These are phyloP conservation scores for Globisporangium rhizosaccharum DNA, from an alignment of 352 stramenopile genomes.

Conservation along the genomic window DNA sequence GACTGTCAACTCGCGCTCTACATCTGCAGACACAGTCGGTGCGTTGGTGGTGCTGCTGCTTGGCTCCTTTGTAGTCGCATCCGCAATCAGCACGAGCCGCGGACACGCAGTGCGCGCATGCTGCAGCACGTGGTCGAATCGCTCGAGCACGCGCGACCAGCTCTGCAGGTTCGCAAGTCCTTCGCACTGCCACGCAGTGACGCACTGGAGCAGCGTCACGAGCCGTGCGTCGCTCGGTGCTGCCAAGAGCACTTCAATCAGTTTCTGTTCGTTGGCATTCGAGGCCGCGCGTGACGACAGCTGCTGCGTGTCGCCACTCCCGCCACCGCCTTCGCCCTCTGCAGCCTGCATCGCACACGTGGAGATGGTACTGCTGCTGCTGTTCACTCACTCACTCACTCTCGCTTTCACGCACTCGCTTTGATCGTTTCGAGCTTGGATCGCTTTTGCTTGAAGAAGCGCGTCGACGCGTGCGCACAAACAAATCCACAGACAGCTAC, in stretches of 20 bases:
- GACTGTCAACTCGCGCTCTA: conserved; percentile 40
- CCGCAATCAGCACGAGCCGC: conserved; percentile 33
- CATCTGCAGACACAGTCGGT: conserved; percentile 6
- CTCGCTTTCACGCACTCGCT: too few species aligned
- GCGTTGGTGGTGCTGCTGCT: conserved; percentile 14
- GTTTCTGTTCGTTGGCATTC: conserved; percentile 38
- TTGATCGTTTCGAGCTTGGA: too few species aligned
- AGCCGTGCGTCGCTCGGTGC: conserved; percentile 34
- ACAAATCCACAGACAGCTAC: too few species aligned
- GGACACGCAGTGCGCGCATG: conserved; percentile 34
- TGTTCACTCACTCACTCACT: too few species aligned
- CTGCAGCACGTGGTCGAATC: conserved; percentile 44
- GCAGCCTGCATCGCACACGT: too few species aligned
- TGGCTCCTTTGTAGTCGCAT: conserved; percentile 5
- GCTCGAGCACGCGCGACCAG: conserved; percentile 55
- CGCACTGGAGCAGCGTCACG: conserved; percentile 50
- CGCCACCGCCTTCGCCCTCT: too few species aligned
- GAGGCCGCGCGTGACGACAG: too few species aligned
- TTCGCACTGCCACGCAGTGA: conserved; percentile 78
- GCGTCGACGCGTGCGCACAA: too few species aligned
- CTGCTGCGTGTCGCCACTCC: too few species aligned
- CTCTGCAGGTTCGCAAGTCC: conserved; percentile 70
- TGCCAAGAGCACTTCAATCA: conserved; percentile 61
- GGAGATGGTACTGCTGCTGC: too few species aligned
- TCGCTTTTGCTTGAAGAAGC: too few species aligned